phyloP scores from a whole-genome alignment of 495 filamentous ascomycete species.

The Acidomyces sp. region DNA sequence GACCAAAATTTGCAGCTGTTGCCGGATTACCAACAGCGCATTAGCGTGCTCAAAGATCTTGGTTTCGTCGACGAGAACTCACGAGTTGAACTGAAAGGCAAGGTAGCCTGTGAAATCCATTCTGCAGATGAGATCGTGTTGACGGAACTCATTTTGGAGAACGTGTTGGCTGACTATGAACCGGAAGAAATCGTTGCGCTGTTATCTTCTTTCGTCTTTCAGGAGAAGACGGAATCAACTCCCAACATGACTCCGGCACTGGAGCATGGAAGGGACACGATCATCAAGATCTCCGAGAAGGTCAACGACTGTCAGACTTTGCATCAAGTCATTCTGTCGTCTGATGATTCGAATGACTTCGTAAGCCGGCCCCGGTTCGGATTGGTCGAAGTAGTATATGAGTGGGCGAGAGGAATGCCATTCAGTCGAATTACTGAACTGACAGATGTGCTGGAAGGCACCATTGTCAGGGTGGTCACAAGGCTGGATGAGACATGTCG shows the following conservation, averaged over 20 bases:
- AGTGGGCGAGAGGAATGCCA: conserved; percentile 94
- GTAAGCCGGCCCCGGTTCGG: conserved; percentile 76
- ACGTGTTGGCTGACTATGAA: conserved; percentile 87
- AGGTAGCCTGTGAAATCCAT: conserved; percentile 97
- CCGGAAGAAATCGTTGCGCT: conserved; percentile 94
- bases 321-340: conserved; percentile 79
- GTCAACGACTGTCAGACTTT: conserved; percentile 76
- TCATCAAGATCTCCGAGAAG: conserved; percentile 76
- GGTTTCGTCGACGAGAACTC: conserved; percentile 74
- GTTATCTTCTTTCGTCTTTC: conserved; percentile 92
- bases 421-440: conserved; percentile 96
- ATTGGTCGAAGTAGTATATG: conserved; percentile 92
- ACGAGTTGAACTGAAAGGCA: conserved; percentile 87
- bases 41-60: conserved; percentile 79
- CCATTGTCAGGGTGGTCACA: conserved; percentile 86
- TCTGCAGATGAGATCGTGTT: conserved; percentile 95
- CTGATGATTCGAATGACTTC: conserved; percentile 86
- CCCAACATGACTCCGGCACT: conserved; percentile 76
- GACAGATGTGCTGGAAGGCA: conserved; percentile 93
- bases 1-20: conserved; percentile 93
- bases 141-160: conserved; percentile 90
- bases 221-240: conserved; percentile 79
- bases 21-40: conserved; percentile 95
- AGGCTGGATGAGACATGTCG: conserved; percentile 89
- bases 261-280: conserved; percentile 71